Conservation (phyloP, 345 rosid species). For the Eucalyptus pauciflora region DNA sequence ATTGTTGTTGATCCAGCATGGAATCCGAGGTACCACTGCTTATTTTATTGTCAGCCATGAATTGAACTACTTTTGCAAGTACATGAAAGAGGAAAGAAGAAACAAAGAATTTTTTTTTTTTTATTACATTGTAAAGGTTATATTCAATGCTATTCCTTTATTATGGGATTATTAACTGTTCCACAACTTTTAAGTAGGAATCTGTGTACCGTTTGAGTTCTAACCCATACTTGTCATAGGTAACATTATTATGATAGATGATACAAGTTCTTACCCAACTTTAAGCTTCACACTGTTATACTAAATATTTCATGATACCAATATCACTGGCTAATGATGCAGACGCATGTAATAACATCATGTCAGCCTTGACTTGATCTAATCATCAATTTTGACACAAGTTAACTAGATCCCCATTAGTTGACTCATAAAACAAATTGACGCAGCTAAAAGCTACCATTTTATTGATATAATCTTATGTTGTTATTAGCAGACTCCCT, state of each 20-base stretch:
- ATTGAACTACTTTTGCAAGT: background rate
- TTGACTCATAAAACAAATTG: background rate
- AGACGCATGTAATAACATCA: background rate
- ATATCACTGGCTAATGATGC: background rate
- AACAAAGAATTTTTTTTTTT: background rate
- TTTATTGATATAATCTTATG: background rate
- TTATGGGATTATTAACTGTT: background rate
- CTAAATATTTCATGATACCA: background rate
- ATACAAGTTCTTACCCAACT: background rate
- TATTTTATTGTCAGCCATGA: background rate
- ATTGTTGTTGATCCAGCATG: slow-evolving; percentile 98
- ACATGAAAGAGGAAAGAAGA: background rate
- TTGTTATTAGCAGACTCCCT: background rate
- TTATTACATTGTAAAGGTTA: background rate
- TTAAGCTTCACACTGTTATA: background rate
- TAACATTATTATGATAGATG: background rate
- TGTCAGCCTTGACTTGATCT: background rate
- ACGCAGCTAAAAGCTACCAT: background rate
- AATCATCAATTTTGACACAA: background rate
- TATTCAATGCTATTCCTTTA: background rate
- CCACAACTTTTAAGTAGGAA: background rate
- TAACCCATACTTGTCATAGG: background rate
- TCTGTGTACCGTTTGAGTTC: background rate
- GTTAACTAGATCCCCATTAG: background rate
- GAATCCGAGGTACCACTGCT: slow-evolving; percentile 73